Evolutionary conservation across 108 stramenopile species (phyloP), one percentile per base, ranked within the genome.

Genomic region (Nitzschia inconspicua): DNA sequence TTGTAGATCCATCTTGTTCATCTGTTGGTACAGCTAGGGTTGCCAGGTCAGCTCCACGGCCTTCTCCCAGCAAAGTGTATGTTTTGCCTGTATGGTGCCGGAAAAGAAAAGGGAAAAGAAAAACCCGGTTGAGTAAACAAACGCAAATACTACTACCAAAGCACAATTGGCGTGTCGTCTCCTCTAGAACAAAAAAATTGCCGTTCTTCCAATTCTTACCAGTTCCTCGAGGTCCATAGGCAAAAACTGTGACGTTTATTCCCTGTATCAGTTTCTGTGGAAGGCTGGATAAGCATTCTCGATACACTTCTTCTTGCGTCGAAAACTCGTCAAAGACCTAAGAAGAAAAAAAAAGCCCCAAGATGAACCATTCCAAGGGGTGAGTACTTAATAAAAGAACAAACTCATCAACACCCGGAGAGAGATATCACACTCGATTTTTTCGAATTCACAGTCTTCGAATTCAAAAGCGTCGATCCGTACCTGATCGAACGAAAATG

Each of bases 221-320:
- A 25, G 76, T 88, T 19, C 91, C 91, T 19, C 83, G 89, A 52
- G 89, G 91, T 7, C 95, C 94, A 75, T 95, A 96, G 0, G 96
- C 96, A 75, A 97, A 94, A 20, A 95, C 89, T 4, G 95, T 93
- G 1, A 70, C 62, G 43, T 72, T 77, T 29, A 66, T 51, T 5
- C 83, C 83, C 23, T 68, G 46, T 43, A 84, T 18, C 19, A 84
- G 43, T 35, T 16, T 31, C 11, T 30, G 2, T 23, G 78, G 59
- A 13, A 84, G 44, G 9, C 29, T 44, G 11, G 58, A 46, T n/a
- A 74, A 34, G n/a, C 48, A 20, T 44, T 84, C 58, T 41, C 63
- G 53, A 44, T 73, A 84, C 18, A 84, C 78, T 42, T 72, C 75
- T 10, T 68, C 43, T 56, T 84, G 83, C 7, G 76, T 54, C 18